Evolutionary conservation across 2,329 filamentous ascomycete species (phyloP).

Genomic region (Epichloe glyceriae): DNA sequence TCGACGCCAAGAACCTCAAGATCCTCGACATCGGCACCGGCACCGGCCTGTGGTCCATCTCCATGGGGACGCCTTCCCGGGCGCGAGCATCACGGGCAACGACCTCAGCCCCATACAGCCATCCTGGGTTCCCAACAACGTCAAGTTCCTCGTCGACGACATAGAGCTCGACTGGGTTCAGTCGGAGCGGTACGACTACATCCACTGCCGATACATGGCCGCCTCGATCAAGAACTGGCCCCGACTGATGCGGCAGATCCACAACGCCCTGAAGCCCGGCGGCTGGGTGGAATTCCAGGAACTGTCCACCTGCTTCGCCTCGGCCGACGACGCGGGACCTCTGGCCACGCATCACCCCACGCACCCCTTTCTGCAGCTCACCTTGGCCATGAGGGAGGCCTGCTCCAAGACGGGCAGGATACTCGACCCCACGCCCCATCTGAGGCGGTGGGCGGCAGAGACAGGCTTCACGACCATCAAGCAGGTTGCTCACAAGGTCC

Average conservation of each 20-base stretch:
- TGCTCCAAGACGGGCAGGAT: slow-evolving; percentile 17
- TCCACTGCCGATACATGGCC: slow-evolving; percentile 23
- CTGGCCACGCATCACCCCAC: slow-evolving; percentile 16
- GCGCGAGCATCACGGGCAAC: slow-evolving; percentile 23
- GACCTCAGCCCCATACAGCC: slow-evolving; percentile 32
- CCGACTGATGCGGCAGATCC: slow-evolving; percentile 12
- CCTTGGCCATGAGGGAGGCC: slow-evolving; percentile 12
- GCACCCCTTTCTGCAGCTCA: slow-evolving; percentile 21
- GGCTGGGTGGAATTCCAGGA: slow-evolving; percentile 36
- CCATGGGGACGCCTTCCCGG: slow-evolving; percentile 24
- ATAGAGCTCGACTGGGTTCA: slow-evolving; percentile 40
- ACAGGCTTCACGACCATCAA: slow-evolving; percentile 24
- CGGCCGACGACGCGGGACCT: slow-evolving; percentile 21
- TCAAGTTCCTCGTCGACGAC: slow-evolving; percentile 46
- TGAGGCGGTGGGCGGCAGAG: slow-evolving; percentile 17
- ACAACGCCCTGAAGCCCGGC: slow-evolving; percentile 28
- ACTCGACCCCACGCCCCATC: slow-evolving; percentile 17
- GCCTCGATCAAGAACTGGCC: slow-evolving; percentile 22
- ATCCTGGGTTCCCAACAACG: slow-evolving; percentile 40
- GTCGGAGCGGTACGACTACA: slow-evolving; percentile 17
- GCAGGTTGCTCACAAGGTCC: slow-evolving; percentile 20
- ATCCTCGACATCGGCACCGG: slow-evolving; percentile 33
- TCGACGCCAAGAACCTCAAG: slow-evolving; percentile 23
- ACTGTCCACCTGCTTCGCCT: slow-evolving; percentile 21
- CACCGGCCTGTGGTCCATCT: slow-evolving; percentile 35